Conservation (phyloP, 148 eudicot genomes). For the Chenopodium berlandieri region DNA sequence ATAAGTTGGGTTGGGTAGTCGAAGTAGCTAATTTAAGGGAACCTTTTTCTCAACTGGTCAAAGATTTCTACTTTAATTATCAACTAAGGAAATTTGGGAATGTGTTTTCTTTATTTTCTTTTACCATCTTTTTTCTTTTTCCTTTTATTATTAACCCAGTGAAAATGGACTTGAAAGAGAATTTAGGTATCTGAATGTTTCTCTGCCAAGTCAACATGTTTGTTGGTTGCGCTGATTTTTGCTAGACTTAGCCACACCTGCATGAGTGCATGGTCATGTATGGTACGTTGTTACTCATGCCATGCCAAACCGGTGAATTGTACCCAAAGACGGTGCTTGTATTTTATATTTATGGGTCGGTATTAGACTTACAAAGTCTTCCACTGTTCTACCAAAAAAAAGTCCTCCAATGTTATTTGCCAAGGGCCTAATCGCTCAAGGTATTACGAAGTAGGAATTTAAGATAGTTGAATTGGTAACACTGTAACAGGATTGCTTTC, state of each 20-base stretch:
- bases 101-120: background rate
- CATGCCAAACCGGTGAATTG: too few species aligned
- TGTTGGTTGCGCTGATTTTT: conserved; percentile 23
- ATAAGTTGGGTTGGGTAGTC: conserved; percentile 20
- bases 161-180: background rate
- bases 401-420: too few species aligned
- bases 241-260: background rate
- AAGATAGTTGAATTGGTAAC: too few species aligned
- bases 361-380: too few species aligned
- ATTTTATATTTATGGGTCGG: too few species aligned
- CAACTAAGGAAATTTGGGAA: conserved; percentile 6
- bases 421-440: too few species aligned
- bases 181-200: conserved; percentile 19
- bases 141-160: background rate
- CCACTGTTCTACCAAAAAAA: too few species aligned
- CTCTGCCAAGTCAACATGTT: conserved; percentile 25
- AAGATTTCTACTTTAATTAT: conserved; percentile 8
- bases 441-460: too few species aligned
- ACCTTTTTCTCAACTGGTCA: conserved; percentile 1
- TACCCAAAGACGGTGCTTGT: too few species aligned
- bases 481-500: too few species aligned
- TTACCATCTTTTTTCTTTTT: background rate
- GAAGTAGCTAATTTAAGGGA: conserved; percentile 1
- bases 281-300: too few species aligned
- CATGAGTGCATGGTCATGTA: background rate